Percentiles rank a stretch among this genome's conserved stretches.
Conservation (phyloP, 768 basidiomycete genomes). For the Tulasnella sp. region DNA sequence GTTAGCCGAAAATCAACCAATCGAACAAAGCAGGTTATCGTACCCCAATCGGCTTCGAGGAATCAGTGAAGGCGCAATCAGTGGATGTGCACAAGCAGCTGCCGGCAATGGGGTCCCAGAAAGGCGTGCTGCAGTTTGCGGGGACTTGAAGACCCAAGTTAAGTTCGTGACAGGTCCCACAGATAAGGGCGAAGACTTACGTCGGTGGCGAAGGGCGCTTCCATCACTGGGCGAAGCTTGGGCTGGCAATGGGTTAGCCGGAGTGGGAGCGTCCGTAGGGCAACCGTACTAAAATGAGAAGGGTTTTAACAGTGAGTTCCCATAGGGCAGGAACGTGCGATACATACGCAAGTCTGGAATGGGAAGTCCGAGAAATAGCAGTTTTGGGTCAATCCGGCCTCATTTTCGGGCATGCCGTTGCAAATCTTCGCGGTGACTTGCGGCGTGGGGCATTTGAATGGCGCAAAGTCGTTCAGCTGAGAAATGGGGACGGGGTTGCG, state of each 20-base stretch:
- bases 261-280: conserved; percentile 52
- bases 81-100: conserved; percentile 58
- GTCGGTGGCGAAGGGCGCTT: conserved; percentile 49
- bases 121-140: conserved; percentile 68
- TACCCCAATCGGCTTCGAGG: conserved; percentile 62
- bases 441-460: conserved; percentile 64
- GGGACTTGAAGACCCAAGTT: conserved; percentile 47
- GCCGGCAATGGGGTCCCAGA: conserved; percentile 73
- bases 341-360: conserved; percentile 70
- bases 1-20: not conserved
- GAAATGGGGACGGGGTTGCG: conserved; percentile 61
- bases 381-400: conserved; percentile 55
- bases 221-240: conserved; percentile 49
- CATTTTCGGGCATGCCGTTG: conserved; percentile 69
- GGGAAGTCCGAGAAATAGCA: conserved; percentile 73
- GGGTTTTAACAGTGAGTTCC: not conserved
- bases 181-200: conserved; percentile 42
- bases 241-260: conserved; percentile 61
- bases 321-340: not conserved
- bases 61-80: conserved; percentile 61
- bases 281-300: conserved; percentile 62
- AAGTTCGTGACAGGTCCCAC: not conserved
- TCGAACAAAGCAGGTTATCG: conserved; percentile 33
- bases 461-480: conserved; percentile 51
- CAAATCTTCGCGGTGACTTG: conserved; percentile 61